These are phyloP conservation scores for Nitzschia sp. DNA, from an alignment of 108 stramenopile species.

Conservation along the genomic window DNA sequence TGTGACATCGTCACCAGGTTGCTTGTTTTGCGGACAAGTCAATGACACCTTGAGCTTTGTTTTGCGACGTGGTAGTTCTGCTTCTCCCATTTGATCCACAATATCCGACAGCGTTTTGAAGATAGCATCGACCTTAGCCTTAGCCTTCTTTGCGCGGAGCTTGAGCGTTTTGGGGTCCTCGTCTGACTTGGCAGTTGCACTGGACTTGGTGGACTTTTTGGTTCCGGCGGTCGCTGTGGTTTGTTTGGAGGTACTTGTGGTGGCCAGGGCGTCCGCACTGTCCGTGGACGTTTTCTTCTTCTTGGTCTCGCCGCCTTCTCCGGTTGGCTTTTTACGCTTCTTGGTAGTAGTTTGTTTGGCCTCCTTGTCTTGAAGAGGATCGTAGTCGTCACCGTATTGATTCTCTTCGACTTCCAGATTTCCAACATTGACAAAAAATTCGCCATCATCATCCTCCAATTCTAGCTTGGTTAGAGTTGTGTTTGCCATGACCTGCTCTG, in stretches of 20 bases:
- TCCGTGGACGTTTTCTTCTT: slow-evolving; percentile 6
- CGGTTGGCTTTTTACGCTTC: slow-evolving; percentile 33
- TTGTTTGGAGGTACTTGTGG: slow-evolving; percentile 20
- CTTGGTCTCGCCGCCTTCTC: background rate
- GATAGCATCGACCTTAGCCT: slow-evolving; percentile 19
- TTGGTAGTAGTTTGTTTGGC: slow-evolving; percentile 20
- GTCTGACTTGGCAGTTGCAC: slow-evolving; percentile 7
- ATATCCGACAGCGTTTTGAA: slow-evolving; percentile 47
- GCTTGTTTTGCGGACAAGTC: slow-evolving; percentile 63
- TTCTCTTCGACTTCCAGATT: slow-evolving; percentile 76
- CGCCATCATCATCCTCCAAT: slow-evolving; percentile 66
- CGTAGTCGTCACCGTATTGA: slow-evolving; percentile 65
- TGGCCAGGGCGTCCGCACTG: slow-evolving; percentile 12
- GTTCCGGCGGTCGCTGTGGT: slow-evolving; percentile 15
- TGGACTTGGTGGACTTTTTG: slow-evolving; percentile 14
- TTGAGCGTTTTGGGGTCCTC: slow-evolving; percentile 11
- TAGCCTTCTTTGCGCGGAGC: slow-evolving; percentile 31
- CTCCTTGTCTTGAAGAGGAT: slow-evolving; percentile 50
- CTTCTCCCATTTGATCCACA: slow-evolving; percentile 60
- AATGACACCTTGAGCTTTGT: slow-evolving; percentile 55
- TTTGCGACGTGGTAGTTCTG: slow-evolving; percentile 67
- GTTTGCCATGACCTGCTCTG: slow-evolving; percentile 74
- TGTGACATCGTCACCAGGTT: slow-evolving; percentile 65
- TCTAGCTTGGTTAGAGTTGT: slow-evolving; percentile 76
- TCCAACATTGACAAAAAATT: slow-evolving; percentile 89